phyloP scores from a whole-genome alignment of 768 basidiomycete species.

The Mycena polygramma region DNA sequence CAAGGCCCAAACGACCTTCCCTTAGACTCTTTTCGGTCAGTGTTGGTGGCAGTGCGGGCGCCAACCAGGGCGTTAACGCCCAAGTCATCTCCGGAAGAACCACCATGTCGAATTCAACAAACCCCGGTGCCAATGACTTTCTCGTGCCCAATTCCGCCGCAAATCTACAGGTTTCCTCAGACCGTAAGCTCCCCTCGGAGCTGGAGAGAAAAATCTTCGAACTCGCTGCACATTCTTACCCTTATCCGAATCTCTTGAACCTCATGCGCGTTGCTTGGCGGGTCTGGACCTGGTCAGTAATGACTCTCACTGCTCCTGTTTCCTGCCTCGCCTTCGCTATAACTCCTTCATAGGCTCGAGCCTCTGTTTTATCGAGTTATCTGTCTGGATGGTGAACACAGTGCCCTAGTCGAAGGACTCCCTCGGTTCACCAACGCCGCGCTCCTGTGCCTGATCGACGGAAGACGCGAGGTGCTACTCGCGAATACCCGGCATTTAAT shows the following conservation, averaged over 20 bases:
- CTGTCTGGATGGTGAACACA: not conserved
- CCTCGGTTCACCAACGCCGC: not conserved
- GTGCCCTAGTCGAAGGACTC: not conserved
- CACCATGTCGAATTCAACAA: too few relatives aligned
- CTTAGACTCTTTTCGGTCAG: too few relatives aligned
- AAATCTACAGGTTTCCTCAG: too few relatives aligned
- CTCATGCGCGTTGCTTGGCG: constrained; percentile 20
- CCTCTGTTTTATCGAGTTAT: constrained; percentile 13
- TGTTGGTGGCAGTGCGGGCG: too few relatives aligned
- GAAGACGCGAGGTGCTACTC: not conserved
- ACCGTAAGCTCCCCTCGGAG: too few relatives aligned
- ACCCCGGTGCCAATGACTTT: too few relatives aligned
- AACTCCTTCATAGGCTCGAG: not conserved
- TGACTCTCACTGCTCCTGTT: not conserved
- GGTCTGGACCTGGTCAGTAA: constrained; percentile 5
- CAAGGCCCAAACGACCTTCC: too few relatives aligned
- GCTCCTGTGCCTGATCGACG: constrained; percentile 12
- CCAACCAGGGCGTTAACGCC: too few relatives aligned
- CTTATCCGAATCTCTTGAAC: not conserved
- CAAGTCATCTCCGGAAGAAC: too few relatives aligned
- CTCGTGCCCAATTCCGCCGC: too few relatives aligned
- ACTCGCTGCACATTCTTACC: too few relatives aligned
- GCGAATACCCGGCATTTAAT: constrained; percentile 4
- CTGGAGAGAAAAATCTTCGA: too few relatives aligned
- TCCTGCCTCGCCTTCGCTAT: not conserved